Base-by-base conservation (phyloP, 2,329 filamentous ascomycete genomes). In the Diaporthe citri region DNA sequence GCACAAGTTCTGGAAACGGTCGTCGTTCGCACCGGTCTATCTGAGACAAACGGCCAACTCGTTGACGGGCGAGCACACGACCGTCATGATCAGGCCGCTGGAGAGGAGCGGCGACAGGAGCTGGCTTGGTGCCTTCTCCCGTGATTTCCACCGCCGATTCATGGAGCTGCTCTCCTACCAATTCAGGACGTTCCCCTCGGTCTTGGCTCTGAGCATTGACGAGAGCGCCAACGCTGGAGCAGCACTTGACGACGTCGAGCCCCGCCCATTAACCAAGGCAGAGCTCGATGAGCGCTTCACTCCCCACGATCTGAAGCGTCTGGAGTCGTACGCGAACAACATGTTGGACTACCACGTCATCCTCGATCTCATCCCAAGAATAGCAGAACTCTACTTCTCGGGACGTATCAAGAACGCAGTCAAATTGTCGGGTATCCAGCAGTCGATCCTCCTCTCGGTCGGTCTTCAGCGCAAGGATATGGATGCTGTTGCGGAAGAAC, bases 271-370 rank as follows among this genome's bases (percentile, higher is more conserved):
- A 71, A 91, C 87, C 17, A 97, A 97, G 84, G 77, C 85, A 0
- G 93, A 96, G 76, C 89, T 99, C 9, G 96, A 98, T 80, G 86
- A 88, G 22, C 84, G 93, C 3, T 90, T 99, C 83, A 95, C 94
- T 4, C 96, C 97, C 0, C 98, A 97, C 82, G 97, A 99, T 83
- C 90, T 98, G 77, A 98, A 98, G 87, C 93, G 97, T 39, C 88
- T 99, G 4, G 96, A 98, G 82, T 96, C 94, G 57, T 99, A 99
- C 80, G 95, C 97, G 22, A 97, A 97, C 85, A 98, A 97, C 85
- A 94, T 98, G 89, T 91, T 99, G 56, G 97, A 99, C 84, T 98
- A 98, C 86, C 97, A 98, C 81, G 96, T 98, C 79, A 97, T 99
- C 73, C 90, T 98, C 39, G 97, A 99, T 82, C 91, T 99, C 81